Percentiles rank a stretch among this genome's conserved stretches.
These are phyloP conservation scores for Zygnema circumcarinatum DNA, from an alignment of 139 green algal species.

Conservation along the genomic window DNA sequence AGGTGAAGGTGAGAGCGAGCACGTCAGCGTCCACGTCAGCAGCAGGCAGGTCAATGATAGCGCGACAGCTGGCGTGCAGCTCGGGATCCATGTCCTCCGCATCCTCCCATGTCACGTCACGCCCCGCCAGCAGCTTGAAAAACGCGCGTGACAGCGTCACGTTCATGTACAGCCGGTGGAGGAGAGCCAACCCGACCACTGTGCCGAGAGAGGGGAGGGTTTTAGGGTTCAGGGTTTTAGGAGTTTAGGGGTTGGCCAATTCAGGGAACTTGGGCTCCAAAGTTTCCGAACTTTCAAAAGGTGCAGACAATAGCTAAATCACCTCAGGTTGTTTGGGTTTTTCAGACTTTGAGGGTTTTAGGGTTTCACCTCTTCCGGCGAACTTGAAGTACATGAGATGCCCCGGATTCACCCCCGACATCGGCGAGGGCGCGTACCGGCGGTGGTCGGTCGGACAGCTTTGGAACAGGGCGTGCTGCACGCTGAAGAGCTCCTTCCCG, in stretches of 20 bases:
- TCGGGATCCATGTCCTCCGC: conserved; percentile 1
- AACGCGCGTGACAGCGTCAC: conserved; percentile 12
- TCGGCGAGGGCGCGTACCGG: conserved; percentile 95
- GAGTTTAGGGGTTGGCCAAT: too few species aligned
- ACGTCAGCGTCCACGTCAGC: conserved; percentile 25
- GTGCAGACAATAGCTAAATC: too few species aligned
- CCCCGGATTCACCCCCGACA: conserved; percentile 80
- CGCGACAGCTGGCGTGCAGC: conserved; percentile 21
- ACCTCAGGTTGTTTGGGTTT: too few species aligned
- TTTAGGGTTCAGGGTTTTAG: too few species aligned
- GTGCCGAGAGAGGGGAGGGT: background rate
- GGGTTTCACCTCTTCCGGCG: conserved; percentile 39
- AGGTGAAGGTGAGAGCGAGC: conserved; percentile 31
- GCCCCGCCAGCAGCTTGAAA: conserved; percentile 36
- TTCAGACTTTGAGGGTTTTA: too few species aligned
- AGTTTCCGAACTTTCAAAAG: too few species aligned
- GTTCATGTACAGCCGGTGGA: conserved; percentile 20
- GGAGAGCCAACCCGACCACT: conserved; percentile 16
- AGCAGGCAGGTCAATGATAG: conserved; percentile 24
- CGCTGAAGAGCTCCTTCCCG: conserved; percentile 94
- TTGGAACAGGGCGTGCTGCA: conserved; percentile 88
- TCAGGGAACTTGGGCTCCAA: too few species aligned
- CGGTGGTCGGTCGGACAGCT: conserved; percentile 63
- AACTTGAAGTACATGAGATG: conserved; percentile 96
- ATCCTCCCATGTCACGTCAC: conserved; percentile 11